A percentile compares a stretch with the other conserved stretches of the same genome.
These are phyloP conservation scores for Tetrapisispora phaffii DNA, from an alignment of 805 yeast species.

Conservation along the genomic window DNA sequence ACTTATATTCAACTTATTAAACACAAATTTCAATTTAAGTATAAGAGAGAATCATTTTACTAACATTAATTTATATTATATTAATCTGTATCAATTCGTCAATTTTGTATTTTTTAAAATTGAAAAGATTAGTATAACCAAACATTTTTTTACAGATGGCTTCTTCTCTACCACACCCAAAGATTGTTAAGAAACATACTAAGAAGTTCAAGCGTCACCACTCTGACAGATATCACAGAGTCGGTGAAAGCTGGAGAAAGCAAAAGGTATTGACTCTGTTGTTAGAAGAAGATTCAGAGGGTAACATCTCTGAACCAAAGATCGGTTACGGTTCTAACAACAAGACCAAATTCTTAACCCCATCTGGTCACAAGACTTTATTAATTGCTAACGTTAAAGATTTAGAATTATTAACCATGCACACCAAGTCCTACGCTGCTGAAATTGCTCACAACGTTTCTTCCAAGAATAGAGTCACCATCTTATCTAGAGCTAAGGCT, in stretches of 20 bases:
- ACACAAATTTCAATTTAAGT: background rate
- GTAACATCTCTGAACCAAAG: slow-evolving; percentile 97
- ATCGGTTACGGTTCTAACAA: slow-evolving; percentile 99
- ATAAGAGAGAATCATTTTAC: background rate
- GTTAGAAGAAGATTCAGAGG: slow-evolving; percentile 99
- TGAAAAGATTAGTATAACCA: background rate
- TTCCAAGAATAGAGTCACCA: slow-evolving; percentile 94
- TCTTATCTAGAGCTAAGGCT: slow-evolving; percentile 94
- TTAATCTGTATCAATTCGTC: background rate
- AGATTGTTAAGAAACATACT: slow-evolving; percentile 98
- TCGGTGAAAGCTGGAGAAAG: slow-evolving; percentile 98
- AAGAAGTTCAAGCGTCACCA: slow-evolving; percentile 99
- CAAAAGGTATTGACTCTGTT: slow-evolving; percentile 99
- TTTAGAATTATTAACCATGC: slow-evolving; percentile 90
- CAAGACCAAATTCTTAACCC: slow-evolving; percentile 90
- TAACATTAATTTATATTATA: background rate
- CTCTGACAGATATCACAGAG: slow-evolving; percentile 99
- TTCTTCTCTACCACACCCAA: slow-evolving; percentile 95
- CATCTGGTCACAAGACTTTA: slow-evolving; percentile 97
- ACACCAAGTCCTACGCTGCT: slow-evolving; percentile 98
- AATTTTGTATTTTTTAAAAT: background rate
- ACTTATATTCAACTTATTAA: too few species aligned
- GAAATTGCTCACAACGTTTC: slow-evolving; percentile 99
- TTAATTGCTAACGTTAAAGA: slow-evolving; percentile 87
- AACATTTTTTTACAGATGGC: slow-evolving; percentile 51